Percentiles rank a stretch among this genome's conserved stretches.
These are phyloP conservation scores for Lyophyllum semitale DNA, from an alignment of 768 basidiomycete species.

Conservation along the genomic window DNA sequence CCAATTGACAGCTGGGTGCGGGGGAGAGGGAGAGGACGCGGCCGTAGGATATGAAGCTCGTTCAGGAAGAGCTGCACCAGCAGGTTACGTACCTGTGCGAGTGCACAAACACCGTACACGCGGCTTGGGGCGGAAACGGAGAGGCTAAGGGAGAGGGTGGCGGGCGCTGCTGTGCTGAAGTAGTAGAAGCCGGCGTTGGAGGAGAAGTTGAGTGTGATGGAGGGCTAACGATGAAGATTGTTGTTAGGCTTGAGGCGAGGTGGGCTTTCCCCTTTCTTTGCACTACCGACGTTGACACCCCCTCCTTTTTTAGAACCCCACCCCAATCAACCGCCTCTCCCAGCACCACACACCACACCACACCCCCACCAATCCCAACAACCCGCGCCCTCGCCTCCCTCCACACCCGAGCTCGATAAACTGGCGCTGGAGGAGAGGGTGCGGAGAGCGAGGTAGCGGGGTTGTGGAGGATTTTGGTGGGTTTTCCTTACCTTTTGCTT, in stretches of 20 bases:
- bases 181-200: constrained; percentile 76
- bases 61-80: constrained; percentile 68
- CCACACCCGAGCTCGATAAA: constrained; percentile 23
- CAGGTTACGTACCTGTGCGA: constrained; percentile 66
- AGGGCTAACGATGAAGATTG: constrained; percentile 57
- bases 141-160: constrained; percentile 53
- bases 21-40: too few relatives aligned
- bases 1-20: too few relatives aligned
- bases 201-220: constrained; percentile 46
- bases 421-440: constrained; percentile 2
- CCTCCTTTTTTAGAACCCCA: too few relatives aligned
- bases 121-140: constrained; percentile 59
- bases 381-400: constrained; percentile 60
- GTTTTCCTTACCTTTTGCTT: too few relatives aligned
- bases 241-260: constrained; percentile 62
- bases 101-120: too few relatives aligned
- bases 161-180: constrained; percentile 65
- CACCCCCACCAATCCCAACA: constrained; percentile 56
- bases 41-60: constrained; percentile 62
- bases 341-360: constrained; percentile 30
- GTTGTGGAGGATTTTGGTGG: constrained; percentile 9
- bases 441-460: constrained; percentile 6
- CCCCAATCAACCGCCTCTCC: constrained; percentile 30
- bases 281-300: neutral
- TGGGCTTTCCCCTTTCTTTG: too few relatives aligned